A percentile compares a stretch with the other conserved stretches of the same genome.
Conservation (phyloP, 768 basidiomycete genomes). For the Stropharia rugosoannulata region DNA sequence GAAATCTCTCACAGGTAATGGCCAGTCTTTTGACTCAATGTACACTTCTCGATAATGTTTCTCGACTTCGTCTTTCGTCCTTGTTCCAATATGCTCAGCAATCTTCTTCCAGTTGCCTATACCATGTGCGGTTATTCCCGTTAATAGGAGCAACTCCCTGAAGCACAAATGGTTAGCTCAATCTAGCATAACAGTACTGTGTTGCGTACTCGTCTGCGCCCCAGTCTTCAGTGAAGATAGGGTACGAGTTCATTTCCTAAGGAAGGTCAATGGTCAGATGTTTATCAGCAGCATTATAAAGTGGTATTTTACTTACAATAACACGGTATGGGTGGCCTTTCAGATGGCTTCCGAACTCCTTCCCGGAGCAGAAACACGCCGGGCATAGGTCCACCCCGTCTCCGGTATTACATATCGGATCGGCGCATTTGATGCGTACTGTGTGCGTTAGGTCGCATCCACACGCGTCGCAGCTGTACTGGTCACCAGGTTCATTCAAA, state of each 20-base stretch:
- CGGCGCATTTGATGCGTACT: slow-evolving; percentile 96
- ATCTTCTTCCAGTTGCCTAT: slow-evolving; percentile 97
- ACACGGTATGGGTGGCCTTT: slow-evolving; percentile 88
- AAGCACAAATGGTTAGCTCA: slow-evolving; percentile 5
- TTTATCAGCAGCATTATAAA: slow-evolving; percentile 4
- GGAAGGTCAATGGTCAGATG: slow-evolving; percentile 6
- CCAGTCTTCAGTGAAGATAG: slow-evolving; percentile 95
- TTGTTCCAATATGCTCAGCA: slow-evolving; percentile 90
- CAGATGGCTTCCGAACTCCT: slow-evolving; percentile 85
- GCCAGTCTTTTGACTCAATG: slow-evolving; percentile 76
- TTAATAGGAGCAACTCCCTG: slow-evolving; percentile 87
- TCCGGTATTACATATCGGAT: slow-evolving; percentile 60
- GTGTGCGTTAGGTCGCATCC: slow-evolving; percentile 90
- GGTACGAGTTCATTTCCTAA: slow-evolving; percentile 94
- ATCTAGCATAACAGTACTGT: not conserved
- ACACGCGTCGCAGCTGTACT: slow-evolving; percentile 85
- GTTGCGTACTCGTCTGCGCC: slow-evolving; percentile 89
- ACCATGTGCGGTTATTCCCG: slow-evolving; percentile 84
- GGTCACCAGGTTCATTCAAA: slow-evolving; percentile 78
- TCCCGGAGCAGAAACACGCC: slow-evolving; percentile 87
- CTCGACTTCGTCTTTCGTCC: slow-evolving; percentile 92
- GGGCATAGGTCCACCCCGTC: slow-evolving; percentile 93
- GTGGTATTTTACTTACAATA: slow-evolving; percentile 53
- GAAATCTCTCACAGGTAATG: slow-evolving; percentile 63
- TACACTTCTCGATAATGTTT: slow-evolving; percentile 84